These are phyloP conservation scores for Sphagnum tenellum DNA, from an alignment of 225 moss, liverwort and hornwort species.

Conservation along the genomic window DNA sequence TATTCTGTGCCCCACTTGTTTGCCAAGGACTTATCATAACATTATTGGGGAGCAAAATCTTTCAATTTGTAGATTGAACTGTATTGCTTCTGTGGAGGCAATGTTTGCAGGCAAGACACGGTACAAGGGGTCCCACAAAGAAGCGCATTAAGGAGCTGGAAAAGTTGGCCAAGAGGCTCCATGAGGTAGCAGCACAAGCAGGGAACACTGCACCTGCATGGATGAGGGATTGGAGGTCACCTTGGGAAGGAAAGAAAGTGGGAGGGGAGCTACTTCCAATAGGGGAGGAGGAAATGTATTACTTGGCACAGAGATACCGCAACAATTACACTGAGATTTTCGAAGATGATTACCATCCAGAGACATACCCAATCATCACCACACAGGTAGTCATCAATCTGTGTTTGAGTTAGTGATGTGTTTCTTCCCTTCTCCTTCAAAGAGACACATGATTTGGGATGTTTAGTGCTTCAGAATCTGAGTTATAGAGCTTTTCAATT, in stretches of 20 bases:
- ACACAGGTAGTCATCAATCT: conserved; percentile 45
- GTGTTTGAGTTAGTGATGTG: neutral
- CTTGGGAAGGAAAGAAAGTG: conserved; percentile 56
- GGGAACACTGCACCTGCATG: conserved; percentile 38
- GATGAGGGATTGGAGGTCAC: conserved; percentile 60
- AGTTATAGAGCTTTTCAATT: too few relatives aligned
- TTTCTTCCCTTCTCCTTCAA: neutral
- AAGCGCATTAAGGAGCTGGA: conserved; percentile 65
- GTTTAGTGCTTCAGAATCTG: too few relatives aligned
- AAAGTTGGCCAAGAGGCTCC: conserved; percentile 37
- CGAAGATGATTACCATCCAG: conserved; percentile 55
- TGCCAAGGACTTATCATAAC: neutral
- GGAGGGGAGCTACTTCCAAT: conserved; percentile 69
- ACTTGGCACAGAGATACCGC: conserved; percentile 59
- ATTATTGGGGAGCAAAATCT: too few relatives aligned
- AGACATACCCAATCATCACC: conserved; percentile 70
- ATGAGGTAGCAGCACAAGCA: conserved; percentile 9
- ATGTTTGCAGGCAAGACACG: conserved; percentile 64
- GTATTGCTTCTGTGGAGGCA: too few relatives aligned
- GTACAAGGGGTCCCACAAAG: conserved; percentile 62
- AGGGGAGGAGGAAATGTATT: conserved; percentile 71
- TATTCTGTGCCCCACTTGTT: neutral
- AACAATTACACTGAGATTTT: conserved; percentile 56
- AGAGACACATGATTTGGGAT: too few relatives aligned
- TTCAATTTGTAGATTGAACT: too few relatives aligned